Base-by-base conservation (phyloP, 345 rosid species). In the Cardamine resedifolia region DNA sequence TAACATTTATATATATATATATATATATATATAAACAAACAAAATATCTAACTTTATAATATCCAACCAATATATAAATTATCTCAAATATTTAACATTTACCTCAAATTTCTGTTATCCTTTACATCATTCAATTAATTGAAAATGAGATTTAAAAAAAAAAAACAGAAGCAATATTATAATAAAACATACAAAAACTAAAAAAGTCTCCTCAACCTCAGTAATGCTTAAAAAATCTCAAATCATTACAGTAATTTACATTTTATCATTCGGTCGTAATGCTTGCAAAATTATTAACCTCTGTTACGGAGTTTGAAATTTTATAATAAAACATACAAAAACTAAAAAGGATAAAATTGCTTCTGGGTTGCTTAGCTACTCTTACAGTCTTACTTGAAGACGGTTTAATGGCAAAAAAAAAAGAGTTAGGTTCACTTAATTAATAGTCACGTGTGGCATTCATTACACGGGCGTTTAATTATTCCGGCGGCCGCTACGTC, bases 381-480 rank as follows among this genome's bases (percentile, higher is more conserved):
- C n/a, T n/a, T n/a, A n/a, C n/a, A n/a, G n/a, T 63, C 62, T 61
- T 51, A 51, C 19, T 18, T n/a, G 10, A 26, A 23, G 49, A 71
- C 52, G n/a, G 48, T 47, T 45, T 3, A 34, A 33, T 48, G 57
- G 31, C n/a, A n/a, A n/a, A 48, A 48, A 12, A 15, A 27, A 3
- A 0, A 59, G 27, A 28, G 48, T 66, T 73, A 58, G 60, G 72
- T 58, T 51, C 41, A 3, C 60, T 47, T 38, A 58, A 56, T 14
- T 47, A 64, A 63, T n/a, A 39, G 68, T 23, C 77, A 72, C 36
- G 57, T 64, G 65, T 24, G 18, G 44, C 64, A 45, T 55, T 55
- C 18, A 74, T 49, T 73, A 58, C 59, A 65, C 31, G 39, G 47
- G 11, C 4, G 4, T 41, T 20, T 36, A 11, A 38, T 26, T 8